Percentiles rank a stretch among this genome's conserved stretches.
phyloP scores from a whole-genome alignment of 2,329 filamentous ascomycete genomes.

The Phaeosphaeria sp. region DNA sequence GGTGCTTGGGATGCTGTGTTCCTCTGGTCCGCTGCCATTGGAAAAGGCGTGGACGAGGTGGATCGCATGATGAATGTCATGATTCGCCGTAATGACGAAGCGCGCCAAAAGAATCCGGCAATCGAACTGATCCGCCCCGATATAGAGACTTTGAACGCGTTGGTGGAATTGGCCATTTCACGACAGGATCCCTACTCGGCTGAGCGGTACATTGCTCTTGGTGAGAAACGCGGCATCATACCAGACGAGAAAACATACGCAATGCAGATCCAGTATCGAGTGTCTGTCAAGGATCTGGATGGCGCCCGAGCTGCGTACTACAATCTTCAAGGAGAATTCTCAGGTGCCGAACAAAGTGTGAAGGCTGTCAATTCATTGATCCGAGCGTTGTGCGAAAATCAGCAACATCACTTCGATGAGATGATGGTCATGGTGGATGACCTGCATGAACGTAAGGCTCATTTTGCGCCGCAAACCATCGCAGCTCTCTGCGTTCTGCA shows the following conservation, averaged over 20 bases:
- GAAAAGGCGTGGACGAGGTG: slow-evolving; percentile 74
- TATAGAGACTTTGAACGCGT: slow-evolving; percentile 74
- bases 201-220: slow-evolving; percentile 74
- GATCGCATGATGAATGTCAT: slow-evolving; percentile 75
- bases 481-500: slow-evolving; percentile 75
- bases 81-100: slow-evolving; percentile 56
- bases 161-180: slow-evolving; percentile 76
- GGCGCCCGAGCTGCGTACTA: slow-evolving; percentile 72
- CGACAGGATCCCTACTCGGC: slow-evolving; percentile 73
- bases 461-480: slow-evolving; percentile 76
- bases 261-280: slow-evolving; percentile 76
- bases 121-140: slow-evolving; percentile 60
- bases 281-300: slow-evolving; percentile 74
- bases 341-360: slow-evolving; percentile 65
- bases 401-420: slow-evolving; percentile 69
- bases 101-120: slow-evolving; percentile 44
- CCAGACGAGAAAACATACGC: slow-evolving; percentile 74
- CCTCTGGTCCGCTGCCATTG: slow-evolving; percentile 76
- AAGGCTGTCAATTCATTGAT: slow-evolving; percentile 74
- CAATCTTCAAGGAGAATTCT: slow-evolving; percentile 64
- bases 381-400: slow-evolving; percentile 67
- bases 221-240: slow-evolving; percentile 67
- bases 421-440: slow-evolving; percentile 77
- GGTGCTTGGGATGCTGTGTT: slow-evolving; percentile 74
- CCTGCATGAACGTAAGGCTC: slow-evolving; percentile 71